phyloP scores from a whole-genome alignment of 345 rosid species.

The Bretschneidera sinensis region DNA sequence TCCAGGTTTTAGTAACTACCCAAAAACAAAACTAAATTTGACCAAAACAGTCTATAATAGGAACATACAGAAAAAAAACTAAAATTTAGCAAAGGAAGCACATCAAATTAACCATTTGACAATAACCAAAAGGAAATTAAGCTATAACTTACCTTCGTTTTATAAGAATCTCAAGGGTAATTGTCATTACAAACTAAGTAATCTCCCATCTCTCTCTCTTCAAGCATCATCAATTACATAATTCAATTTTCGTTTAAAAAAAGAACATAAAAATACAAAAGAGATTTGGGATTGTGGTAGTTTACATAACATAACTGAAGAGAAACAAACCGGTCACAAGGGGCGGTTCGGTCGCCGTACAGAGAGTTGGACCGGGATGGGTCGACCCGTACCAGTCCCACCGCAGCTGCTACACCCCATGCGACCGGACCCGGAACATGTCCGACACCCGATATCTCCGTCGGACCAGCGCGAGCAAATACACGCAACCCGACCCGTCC shows the following conservation, averaged over 20 bases:
- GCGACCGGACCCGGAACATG: conserved; percentile 89
- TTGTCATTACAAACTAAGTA: conserved; percentile 1
- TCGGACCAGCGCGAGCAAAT: conserved; percentile 90
- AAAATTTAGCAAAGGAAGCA: too few species aligned
- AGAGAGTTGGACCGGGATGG: conserved; percentile 68
- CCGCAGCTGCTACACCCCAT: conserved; percentile 79
- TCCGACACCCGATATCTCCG: conserved; percentile 82
- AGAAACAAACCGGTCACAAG: conserved; percentile 15
- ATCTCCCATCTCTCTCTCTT: conserved; percentile 1
- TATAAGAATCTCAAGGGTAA: conserved; percentile 13
- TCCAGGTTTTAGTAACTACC: too few species aligned
- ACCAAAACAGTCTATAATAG: too few species aligned
- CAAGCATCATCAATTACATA: neutral
- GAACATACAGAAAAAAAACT: too few species aligned
- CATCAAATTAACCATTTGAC: too few species aligned
- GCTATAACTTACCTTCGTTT: neutral
- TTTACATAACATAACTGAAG: neutral
- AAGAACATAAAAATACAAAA: too few species aligned
- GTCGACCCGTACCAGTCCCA: conserved; percentile 86
- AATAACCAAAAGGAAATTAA: too few species aligned
- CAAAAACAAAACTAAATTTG: too few species aligned
- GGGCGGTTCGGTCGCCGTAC: conserved; percentile 48
- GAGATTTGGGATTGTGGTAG: too few species aligned
- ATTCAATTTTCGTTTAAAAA: neutral
- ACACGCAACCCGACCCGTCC: conserved; percentile 77